A percentile compares a stretch with the other conserved stretches of the same genome.
phyloP scores from a whole-genome alignment of 768 basidiomycete species.

The Rhodocollybia butyracea region DNA sequence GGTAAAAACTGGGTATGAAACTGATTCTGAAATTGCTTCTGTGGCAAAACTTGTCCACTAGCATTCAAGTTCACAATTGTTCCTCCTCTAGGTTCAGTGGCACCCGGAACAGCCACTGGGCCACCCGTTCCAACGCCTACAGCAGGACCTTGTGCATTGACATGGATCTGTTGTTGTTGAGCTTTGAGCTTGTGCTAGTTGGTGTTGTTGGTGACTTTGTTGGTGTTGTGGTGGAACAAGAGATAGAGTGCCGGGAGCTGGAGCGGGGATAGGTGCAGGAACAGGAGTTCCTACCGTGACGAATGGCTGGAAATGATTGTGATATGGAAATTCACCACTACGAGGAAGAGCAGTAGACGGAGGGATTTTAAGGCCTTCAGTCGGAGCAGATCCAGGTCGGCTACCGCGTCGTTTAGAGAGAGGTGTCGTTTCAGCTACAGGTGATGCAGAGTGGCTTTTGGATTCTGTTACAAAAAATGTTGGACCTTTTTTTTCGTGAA shows the following conservation, averaged over 20 bases:
- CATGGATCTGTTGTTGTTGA: constrained; percentile 6
- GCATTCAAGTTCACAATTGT: background rate
- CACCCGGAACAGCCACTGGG: background rate
- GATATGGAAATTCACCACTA: background rate
- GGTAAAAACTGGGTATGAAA: constrained; percentile 29
- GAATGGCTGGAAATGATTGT: background rate
- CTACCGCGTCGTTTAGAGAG: background rate
- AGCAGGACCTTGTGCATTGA: constrained; percentile 1
- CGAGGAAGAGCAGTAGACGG: background rate
- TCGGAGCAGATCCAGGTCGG: constrained; percentile 2
- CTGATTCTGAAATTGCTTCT: constrained; percentile 26
- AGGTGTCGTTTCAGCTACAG: constrained; percentile 3
- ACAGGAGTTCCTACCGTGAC: background rate
- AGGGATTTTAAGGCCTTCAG: background rate
- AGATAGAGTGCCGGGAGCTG: constrained; percentile 1
- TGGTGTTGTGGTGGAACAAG: constrained; percentile 9
- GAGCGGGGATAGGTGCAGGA: background rate
- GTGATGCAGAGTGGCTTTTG: background rate
- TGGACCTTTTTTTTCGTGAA: no score
- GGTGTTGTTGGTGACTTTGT: constrained; percentile 8
- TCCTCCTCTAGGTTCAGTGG: background rate
- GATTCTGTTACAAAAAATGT: no score
- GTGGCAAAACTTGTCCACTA: constrained; percentile 15
- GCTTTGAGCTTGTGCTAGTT: constrained; percentile 7
- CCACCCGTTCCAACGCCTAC: constrained; percentile 4